Evolutionary conservation across 2,329 filamentous ascomycete species (phyloP).

Genomic region (Arthrinium puccinioides): DNA sequence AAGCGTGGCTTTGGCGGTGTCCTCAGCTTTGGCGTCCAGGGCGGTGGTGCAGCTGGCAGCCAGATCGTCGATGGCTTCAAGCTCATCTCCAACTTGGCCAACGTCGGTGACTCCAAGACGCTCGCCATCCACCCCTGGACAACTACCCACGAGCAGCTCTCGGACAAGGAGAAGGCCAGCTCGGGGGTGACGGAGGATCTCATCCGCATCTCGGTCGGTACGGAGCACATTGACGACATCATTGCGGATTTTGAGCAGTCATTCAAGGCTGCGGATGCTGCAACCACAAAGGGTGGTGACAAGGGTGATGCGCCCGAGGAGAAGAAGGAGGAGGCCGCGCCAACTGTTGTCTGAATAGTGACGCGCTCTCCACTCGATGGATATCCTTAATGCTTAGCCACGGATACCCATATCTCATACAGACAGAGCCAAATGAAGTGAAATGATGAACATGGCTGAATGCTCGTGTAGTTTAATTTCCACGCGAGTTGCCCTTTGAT

Average conservation of each 20-base stretch:
- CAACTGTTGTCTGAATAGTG: constrained; percentile 22
- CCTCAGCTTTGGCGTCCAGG: constrained; percentile 88
- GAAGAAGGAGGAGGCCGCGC: constrained; percentile 29
- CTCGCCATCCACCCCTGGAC: constrained; percentile 92
- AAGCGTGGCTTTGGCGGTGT: constrained; percentile 82
- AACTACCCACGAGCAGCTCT: constrained; percentile 90
- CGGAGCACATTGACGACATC: constrained; percentile 95
- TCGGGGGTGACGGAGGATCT: constrained; percentile 86
- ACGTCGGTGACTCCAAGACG: constrained; percentile 93
- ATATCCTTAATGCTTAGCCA: too few relatives aligned
- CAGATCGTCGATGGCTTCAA: constrained; percentile 92
- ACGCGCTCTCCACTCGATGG: too few relatives aligned
- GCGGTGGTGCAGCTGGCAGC: constrained; percentile 73
- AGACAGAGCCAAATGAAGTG: too few relatives aligned
- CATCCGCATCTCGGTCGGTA: constrained; percentile 92
- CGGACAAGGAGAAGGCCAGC: constrained; percentile 65
- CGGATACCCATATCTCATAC: too few relatives aligned
- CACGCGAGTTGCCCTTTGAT: too few relatives aligned
- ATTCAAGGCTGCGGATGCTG: constrained; percentile 55
- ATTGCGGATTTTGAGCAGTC: constrained; percentile 93
- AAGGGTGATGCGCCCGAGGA: constrained; percentile 17
- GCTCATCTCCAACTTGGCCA: constrained; percentile 90
- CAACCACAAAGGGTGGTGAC: constrained; percentile 27
- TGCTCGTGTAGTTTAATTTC: too few relatives aligned
- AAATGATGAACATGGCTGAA: too few relatives aligned